These are phyloP conservation scores for Pseudogymnoascus sp. DNA, from an alignment of 2,329 filamentous ascomycete genomes.

Conservation along the genomic window DNA sequence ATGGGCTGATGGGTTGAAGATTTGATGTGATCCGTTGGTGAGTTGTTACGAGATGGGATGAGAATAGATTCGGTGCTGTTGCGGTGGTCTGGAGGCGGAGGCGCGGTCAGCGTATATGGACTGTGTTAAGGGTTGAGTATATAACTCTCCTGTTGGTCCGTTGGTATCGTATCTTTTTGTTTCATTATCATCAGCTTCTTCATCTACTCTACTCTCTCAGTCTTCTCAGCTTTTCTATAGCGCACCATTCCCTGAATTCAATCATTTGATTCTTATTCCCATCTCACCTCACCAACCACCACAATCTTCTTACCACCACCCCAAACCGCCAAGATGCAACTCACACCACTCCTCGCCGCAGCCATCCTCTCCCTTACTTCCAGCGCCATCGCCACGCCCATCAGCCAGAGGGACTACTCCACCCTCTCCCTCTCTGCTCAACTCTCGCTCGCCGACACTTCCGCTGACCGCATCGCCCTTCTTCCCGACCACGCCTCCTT, in stretches of 20 bases:
- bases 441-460: slow-evolving; percentile 28
- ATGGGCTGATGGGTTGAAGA: neutral
- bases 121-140: neutral
- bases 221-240: neutral
- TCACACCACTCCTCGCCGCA: slow-evolving; percentile 28
- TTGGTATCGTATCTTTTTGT: neutral
- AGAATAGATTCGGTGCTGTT: neutral
- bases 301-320: neutral
- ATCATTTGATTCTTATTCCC: neutral
- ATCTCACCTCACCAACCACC: neutral
- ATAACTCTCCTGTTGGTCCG: neutral
- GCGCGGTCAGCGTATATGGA: neutral
- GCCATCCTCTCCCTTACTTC: slow-evolving; percentile 34
- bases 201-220: neutral
- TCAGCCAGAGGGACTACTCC: slow-evolving; percentile 11
- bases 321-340: slow-evolving; percentile 27
- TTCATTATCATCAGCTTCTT: neutral
- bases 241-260: slow-evolving; percentile 8
- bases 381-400: slow-evolving; percentile 23
- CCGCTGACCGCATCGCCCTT: slow-evolving; percentile 35
- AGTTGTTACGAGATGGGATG: neutral
- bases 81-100: neutral
- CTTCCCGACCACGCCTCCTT: slow-evolving; percentile 37
- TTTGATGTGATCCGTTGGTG: neutral
- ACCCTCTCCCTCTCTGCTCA: slow-evolving; percentile 16